These are phyloP conservation scores for Xylaria palmicola DNA, from an alignment of 495 filamentous ascomycete species.

Conservation along the genomic window DNA sequence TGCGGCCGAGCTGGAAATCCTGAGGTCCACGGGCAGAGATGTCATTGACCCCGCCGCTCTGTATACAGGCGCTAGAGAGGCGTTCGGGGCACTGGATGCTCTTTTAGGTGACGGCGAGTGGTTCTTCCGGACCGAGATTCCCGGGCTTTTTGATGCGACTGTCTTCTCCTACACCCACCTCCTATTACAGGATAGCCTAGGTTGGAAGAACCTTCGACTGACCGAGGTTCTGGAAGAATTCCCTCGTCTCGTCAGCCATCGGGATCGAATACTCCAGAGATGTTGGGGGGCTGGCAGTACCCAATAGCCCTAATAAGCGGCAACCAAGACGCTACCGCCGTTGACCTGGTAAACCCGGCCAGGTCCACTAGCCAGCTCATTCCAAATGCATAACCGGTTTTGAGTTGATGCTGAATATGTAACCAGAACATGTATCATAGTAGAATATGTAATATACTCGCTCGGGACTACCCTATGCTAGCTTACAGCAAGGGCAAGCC, in stretches of 20 bases:
- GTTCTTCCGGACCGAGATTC: conserved; percentile 45
- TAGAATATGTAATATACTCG: not conserved
- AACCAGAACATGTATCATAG: not conserved
- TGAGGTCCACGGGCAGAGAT: conserved; percentile 50
- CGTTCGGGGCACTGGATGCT: conserved; percentile 72
- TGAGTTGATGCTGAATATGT: not conserved
- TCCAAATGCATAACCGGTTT: not conserved
- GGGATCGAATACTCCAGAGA: conserved; percentile 29
- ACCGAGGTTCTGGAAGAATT: conserved; percentile 28
- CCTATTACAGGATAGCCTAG: conserved; percentile 60
- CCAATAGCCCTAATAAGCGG: too few relatives aligned
- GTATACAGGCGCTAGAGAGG: conserved; percentile 66
- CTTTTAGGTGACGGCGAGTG: conserved; percentile 59
- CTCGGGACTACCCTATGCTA: not conserved
- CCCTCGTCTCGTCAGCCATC: conserved; percentile 34
- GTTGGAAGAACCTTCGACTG: conserved; percentile 49
- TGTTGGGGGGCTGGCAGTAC: conserved; percentile 28
- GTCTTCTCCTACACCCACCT: conserved; percentile 91
- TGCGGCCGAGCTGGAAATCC: conserved; percentile 71
- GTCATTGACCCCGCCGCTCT: conserved; percentile 63
- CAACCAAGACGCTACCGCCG: not conserved
- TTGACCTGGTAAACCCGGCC: not conserved
- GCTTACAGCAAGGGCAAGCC: not conserved
- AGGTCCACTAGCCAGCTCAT: not conserved
- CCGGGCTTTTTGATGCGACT: conserved; percentile 78